These are phyloP conservation scores for Thymus quinquecostatus DNA, from an alignment of 257 asterid genomes.

Conservation along the genomic window DNA sequence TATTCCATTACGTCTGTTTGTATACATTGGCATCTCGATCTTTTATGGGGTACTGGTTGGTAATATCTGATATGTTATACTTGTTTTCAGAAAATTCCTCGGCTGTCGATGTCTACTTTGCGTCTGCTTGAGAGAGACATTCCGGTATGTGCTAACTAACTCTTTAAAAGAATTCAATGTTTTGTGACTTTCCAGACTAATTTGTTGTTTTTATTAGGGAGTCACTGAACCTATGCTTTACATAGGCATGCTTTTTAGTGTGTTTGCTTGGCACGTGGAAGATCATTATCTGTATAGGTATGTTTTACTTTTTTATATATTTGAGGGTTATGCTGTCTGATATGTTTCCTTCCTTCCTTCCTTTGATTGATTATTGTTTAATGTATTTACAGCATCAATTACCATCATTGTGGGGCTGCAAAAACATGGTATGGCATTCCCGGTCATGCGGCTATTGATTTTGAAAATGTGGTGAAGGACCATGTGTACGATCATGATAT, in stretches of 20 bases:
- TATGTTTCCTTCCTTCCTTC: conserved; percentile 1
- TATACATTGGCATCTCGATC: background rate
- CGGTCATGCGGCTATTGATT: conserved; percentile 85
- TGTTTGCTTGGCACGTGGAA: conserved; percentile 99
- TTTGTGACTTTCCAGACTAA: conserved; percentile 31
- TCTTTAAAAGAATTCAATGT: background rate
- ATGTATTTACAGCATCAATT: conserved; percentile 73
- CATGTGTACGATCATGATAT: conserved; percentile 76
- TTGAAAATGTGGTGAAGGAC: conserved; percentile 81
- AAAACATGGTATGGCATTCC: conserved; percentile 99
- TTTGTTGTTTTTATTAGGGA: conserved; percentile 59
- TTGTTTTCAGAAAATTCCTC: conserved; percentile 77
- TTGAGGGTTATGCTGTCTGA: conserved; percentile 5
- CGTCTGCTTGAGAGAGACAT: conserved; percentile 86
- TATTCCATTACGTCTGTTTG: background rate
- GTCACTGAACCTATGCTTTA: conserved; percentile 99
- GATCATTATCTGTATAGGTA: conserved; percentile 98
- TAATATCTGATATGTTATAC: conserved; percentile 15
- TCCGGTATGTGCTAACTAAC: conserved; percentile 58
- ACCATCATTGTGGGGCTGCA: conserved; percentile 98
- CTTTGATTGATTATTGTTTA: conserved; percentile 23
- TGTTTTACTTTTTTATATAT: background rate
- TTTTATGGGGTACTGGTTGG: background rate
- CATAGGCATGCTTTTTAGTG: conserved; percentile 94
- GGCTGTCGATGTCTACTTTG: conserved; percentile 75